These are phyloP conservation scores for Ustilago curta DNA, from an alignment of 1,284 basidiomycete genomes.

Conservation along the genomic window DNA sequence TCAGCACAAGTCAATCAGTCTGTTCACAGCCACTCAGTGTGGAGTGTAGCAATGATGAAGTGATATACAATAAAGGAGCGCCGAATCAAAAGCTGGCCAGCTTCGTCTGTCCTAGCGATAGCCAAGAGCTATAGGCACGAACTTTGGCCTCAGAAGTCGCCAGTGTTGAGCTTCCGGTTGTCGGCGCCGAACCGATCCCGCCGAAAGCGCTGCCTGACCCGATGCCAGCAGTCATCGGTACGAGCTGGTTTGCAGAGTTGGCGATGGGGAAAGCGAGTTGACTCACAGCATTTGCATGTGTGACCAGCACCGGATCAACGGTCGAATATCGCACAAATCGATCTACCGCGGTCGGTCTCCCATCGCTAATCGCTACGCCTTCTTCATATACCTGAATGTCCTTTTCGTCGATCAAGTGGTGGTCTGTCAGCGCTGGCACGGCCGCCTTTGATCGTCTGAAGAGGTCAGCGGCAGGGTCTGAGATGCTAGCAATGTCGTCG, in stretches of 20 bases:
- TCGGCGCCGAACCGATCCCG: background rate
- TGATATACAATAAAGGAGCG: background rate
- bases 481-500: background rate
- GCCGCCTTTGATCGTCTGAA: background rate
- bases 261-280: slow-evolving; percentile 13
- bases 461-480: background rate
- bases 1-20: background rate
- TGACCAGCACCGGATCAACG: slow-evolving; percentile 38
- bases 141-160: slow-evolving; percentile 46
- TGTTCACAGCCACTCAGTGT: background rate
- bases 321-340: slow-evolving; percentile 24
- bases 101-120: slow-evolving; percentile 46
- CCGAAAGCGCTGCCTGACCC: background rate
- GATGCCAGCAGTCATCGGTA: slow-evolving; percentile 4
- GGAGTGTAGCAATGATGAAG: too few relatives aligned
- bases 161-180: slow-evolving; percentile 1
- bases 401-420: slow-evolving; percentile 50
- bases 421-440: slow-evolving; percentile 22
- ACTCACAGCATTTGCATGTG: slow-evolving; percentile 33
- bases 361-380: slow-evolving; percentile 35
- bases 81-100: slow-evolving; percentile 34
- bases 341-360: slow-evolving; percentile 22
- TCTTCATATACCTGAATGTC: slow-evolving; percentile 57
- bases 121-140: slow-evolving; percentile 51
- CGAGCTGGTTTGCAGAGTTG: slow-evolving; percentile 5